A percentile compares a stretch with the other conserved stretches of the same genome.
Evolutionary conservation across 331 rosid genomes (phyloP).

Genomic region (Rhamnella rubrinervis): DNA sequence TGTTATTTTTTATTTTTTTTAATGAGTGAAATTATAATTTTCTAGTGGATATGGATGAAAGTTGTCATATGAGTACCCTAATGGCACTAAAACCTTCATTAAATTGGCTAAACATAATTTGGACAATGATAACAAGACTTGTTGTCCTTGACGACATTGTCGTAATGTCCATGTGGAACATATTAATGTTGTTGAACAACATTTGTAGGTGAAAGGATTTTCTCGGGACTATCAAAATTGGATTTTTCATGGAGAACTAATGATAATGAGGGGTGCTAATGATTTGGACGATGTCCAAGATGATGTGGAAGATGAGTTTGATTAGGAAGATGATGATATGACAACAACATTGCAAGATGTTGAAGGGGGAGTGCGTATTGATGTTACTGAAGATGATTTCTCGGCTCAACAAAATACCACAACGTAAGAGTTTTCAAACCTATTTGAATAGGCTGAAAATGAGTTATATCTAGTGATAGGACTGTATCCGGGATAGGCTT

Average conservation of each 20-base stretch:
- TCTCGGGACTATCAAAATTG: background rate
- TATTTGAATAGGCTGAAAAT: background rate
- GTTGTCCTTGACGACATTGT: no score
- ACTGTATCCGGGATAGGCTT: no score
- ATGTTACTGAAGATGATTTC: background rate
- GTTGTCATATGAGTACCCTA: no score
- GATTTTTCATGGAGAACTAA: background rate
- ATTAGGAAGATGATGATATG: background rate
- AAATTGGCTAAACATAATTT: no score
- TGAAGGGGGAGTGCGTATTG: background rate
- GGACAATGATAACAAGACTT: no score
- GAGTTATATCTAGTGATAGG: background rate
- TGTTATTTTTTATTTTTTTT: no score
- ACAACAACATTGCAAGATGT: background rate
- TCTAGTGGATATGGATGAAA: no score
- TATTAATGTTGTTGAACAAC: background rate
- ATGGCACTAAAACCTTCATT: no score
- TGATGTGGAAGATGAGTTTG: background rate
- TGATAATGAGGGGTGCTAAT: no score
- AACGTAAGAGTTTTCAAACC: background rate
- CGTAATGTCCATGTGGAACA: no score
- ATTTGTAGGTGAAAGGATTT: background rate
- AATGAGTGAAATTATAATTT: no score
- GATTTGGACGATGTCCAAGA: background rate
- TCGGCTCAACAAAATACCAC: no score